Conservation (phyloP, 192 early-diverging fungal genomes). For the Umbelopsis vinacea region DNA sequence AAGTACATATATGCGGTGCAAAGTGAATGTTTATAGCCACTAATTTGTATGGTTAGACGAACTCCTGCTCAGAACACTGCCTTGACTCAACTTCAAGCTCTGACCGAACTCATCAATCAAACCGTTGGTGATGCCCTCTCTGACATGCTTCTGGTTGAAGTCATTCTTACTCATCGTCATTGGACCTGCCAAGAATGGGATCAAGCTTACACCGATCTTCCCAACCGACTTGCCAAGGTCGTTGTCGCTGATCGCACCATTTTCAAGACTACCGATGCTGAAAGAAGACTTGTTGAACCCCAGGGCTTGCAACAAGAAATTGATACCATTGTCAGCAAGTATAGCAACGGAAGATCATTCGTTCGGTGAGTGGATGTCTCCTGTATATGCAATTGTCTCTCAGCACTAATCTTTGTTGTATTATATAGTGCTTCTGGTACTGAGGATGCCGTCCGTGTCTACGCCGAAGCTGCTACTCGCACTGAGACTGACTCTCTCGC, state of each 20-base stretch:
- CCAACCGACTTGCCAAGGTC: slow-evolving; percentile 96
- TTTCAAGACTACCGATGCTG: slow-evolving; percentile 97
- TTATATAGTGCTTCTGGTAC: slow-evolving; percentile 87
- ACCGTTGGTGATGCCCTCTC: slow-evolving; percentile 98
- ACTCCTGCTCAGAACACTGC: slow-evolving; percentile 81
- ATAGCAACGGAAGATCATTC: slow-evolving; percentile 89
- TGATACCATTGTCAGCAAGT: slow-evolving; percentile 82
- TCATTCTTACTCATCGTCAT: slow-evolving; percentile 82
- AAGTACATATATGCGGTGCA: slow-evolving; percentile 19
- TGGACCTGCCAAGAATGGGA: slow-evolving; percentile 91
- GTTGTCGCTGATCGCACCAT: slow-evolving; percentile 82
- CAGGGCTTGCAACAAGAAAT: slow-evolving; percentile 85
- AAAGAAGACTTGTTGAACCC: slow-evolving; percentile 90
- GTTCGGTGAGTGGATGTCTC: slow-evolving; percentile 63
- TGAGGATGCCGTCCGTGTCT: slow-evolving; percentile 98
- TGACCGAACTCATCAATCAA: slow-evolving; percentile 97
- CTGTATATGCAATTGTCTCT: neutral
- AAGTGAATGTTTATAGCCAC: neutral
- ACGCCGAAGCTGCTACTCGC: slow-evolving; percentile 96
- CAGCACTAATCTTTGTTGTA: neutral
- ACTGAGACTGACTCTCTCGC: slow-evolving; percentile 88
- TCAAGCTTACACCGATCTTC: slow-evolving; percentile 90
- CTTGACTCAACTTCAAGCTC: slow-evolving; percentile 74
- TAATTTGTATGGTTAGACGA: slow-evolving; percentile 37
- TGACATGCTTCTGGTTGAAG: slow-evolving; percentile 94